Evolutionary conservation across 148 eudicot genomes (phyloP), one percentile per base, ranked within the genome.

Genomic region (Vaccinium darrowii): DNA sequence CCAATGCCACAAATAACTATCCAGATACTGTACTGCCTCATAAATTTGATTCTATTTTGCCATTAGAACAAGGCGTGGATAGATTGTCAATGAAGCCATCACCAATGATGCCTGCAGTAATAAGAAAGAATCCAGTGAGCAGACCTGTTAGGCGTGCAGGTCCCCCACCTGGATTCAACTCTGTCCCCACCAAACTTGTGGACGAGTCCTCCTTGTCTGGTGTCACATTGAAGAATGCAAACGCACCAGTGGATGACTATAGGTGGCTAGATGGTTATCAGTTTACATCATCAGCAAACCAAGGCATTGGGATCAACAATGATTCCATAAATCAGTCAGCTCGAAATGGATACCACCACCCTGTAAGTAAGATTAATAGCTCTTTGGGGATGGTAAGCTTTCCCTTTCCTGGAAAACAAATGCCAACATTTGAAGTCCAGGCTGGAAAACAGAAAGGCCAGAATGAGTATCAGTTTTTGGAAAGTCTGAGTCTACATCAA

Each of bases 401-500:
- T 86, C 99, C 99, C 81, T 97, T 95, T 81, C 99, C 99, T 82
- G 99, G 98, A 69, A 96, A 97, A 88, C 99, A 97, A 88, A 85
- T 89, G 25, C 88, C 95, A 7, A 36, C 88, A 36, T 16, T 89
- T 86, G 92, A 88, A 63, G 87, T 81, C 79, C 92, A 91, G 83
- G 79, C 67, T 58, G 93, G 86, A 69, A 91, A 85, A 84, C 88
- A 86, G 86, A 90, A 89, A 67, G 86, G 87, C 7, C 85, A 92
- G 97, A 92, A 86, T 82, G 91, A 93, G 16, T 87, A 84, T 82
- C 94, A 87, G 79, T 86, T 90, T 78, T 67, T 92, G 72, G 95
- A 87, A 71, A 90, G 81, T 50, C 58, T 86, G 81, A 88, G 87
- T 63, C 83, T 88, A 51, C 85, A 83, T 54, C 91, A 89, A 87